A percentile compares a stretch with the other conserved stretches of the same genome.
These are phyloP conservation scores for Agarophyton chilense DNA, from an alignment of 23 red algal species.

Conservation along the genomic window DNA sequence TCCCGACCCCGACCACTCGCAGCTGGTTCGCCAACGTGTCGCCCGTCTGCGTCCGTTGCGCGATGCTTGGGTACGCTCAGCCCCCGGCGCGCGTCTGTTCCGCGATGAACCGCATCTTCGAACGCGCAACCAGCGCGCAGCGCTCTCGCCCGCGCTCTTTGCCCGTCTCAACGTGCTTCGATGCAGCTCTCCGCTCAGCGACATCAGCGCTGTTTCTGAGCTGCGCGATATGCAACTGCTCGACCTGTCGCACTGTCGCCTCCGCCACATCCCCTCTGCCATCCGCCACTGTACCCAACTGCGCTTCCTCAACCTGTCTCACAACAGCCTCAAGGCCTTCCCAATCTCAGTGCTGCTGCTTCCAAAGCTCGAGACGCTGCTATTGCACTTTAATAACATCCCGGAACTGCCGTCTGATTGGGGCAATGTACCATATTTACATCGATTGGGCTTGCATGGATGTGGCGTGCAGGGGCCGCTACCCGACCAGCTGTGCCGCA, in stretches of 20 bases:
- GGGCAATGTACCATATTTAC: slow-evolving; percentile 34
- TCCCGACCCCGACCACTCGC: slow-evolving; percentile 10
- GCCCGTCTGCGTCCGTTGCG: slow-evolving; percentile 9
- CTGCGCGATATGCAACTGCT: slow-evolving; percentile 8
- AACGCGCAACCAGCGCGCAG: not conserved
- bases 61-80: slow-evolving; percentile 23
- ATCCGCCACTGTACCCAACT: slow-evolving; percentile 12
- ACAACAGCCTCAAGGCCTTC: slow-evolving; percentile 26
- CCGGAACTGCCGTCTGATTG: slow-evolving; percentile 21
- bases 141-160: slow-evolving; percentile 14
- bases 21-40: slow-evolving; percentile 1
- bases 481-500: slow-evolving; percentile 50
- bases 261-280: slow-evolving; percentile 2
- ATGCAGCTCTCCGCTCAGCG: not conserved
- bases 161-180: not conserved
- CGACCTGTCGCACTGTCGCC: slow-evolving; percentile 1
- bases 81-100: not conserved
- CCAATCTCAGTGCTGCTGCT: slow-evolving; percentile 16
- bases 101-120: slow-evolving; percentile 26
- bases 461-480: slow-evolving; percentile 24
- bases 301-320: slow-evolving; percentile 43
- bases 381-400: slow-evolving; percentile 47
- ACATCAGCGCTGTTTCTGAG: slow-evolving; percentile 8
- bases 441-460: slow-evolving; percentile 43
- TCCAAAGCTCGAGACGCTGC: slow-evolving; percentile 22